Evolutionary conservation across 2,329 filamentous ascomycete species (phyloP), one percentile per base, ranked within the genome.

Genomic region (Colletotrichum filicis): DNA sequence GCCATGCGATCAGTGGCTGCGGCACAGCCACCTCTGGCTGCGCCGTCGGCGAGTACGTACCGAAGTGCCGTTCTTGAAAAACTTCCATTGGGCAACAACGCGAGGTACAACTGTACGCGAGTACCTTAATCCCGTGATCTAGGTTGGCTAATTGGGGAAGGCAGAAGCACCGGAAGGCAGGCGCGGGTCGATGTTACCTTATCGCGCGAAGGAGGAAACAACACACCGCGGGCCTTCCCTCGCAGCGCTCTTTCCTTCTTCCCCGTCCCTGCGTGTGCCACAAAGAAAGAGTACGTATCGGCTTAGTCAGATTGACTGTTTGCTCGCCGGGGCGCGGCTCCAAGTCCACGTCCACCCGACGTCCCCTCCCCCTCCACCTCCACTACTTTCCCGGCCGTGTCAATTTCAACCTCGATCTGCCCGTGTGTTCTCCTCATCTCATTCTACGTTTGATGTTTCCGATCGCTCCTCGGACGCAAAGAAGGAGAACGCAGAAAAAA

Each of bases 351-450:
- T 42, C 37, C 37, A 42, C 37, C 37, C 37, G 37, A 42, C 37
- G 37, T 35, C 55, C 55, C 11, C 55, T 35, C 28, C 30, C 28
- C 11, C 30, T 11, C 12, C 14, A 24, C 32, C 19, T 58, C 22
- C 30, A 26, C 68, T 28, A 57, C 68, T 53, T 64, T 28, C 19
- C 14, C n/a, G 53, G 35, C 58, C 57, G 58, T 69, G 64, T 72
- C 65, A 63, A 72, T 72, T 68, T 69, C 69, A 72, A 72, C 64
- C 59, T 69, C 65, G 56, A 63, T 26, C 35, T 52, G 66, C 46
- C 60, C 66, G 56, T 65, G 49, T 55, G n/a, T 37, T 70, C 32
- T 57, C 56, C 64, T 62, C 69, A 52, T 65, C 56, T 58, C 58
- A 30, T 60, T 60, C 46, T 16, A 46, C 16, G 19, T 46, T 67